A percentile compares a stretch with the other conserved stretches of the same genome.
phyloP scores from a whole-genome alignment of 495 filamentous ascomycete species.

The Tuber aestivum region DNA sequence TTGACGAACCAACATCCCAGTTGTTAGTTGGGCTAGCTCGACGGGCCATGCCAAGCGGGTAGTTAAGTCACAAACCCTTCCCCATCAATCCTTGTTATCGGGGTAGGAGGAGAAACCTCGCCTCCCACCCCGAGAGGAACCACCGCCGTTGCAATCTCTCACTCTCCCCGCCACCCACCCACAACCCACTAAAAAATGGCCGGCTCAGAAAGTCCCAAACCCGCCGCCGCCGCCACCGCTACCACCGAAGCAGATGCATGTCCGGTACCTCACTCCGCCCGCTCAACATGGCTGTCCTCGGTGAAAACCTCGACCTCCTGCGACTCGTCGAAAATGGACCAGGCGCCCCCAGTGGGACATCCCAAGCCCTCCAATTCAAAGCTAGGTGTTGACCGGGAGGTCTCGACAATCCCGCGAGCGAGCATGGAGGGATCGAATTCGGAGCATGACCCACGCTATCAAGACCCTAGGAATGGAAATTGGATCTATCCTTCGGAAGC shows the following conservation, averaged over 20 bases:
- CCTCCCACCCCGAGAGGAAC: neutral
- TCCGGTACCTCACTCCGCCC: slow-evolving; percentile 81
- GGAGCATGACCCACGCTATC: slow-evolving; percentile 40
- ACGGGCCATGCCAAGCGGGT: neutral
- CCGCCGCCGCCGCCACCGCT: neutral
- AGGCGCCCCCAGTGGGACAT: slow-evolving; percentile 44
- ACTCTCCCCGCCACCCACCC: neutral
- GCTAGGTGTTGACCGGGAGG: slow-evolving; percentile 60
- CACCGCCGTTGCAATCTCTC: neutral
- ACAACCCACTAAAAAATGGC: neutral
- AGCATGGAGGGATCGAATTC: slow-evolving; percentile 42
- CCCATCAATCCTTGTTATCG: neutral
- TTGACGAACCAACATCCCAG: neutral
- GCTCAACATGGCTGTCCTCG: slow-evolving; percentile 67
- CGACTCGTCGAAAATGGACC: slow-evolving; percentile 40
- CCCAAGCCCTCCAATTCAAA: slow-evolving; percentile 7
- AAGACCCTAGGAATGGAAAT: slow-evolving; percentile 55
- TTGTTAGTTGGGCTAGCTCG: neutral
- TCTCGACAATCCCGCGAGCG: slow-evolving; percentile 75
- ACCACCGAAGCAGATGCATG: slow-evolving; percentile 47
- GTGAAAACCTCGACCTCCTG: slow-evolving; percentile 41
- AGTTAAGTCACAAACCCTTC: neutral
- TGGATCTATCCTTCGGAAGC: slow-evolving; percentile 96
- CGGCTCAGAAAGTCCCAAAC: neutral
- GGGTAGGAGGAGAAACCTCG: neutral